Conservation (phyloP, 2,329 filamentous ascomycete genomes). For the Penicillium occitanis region DNA sequence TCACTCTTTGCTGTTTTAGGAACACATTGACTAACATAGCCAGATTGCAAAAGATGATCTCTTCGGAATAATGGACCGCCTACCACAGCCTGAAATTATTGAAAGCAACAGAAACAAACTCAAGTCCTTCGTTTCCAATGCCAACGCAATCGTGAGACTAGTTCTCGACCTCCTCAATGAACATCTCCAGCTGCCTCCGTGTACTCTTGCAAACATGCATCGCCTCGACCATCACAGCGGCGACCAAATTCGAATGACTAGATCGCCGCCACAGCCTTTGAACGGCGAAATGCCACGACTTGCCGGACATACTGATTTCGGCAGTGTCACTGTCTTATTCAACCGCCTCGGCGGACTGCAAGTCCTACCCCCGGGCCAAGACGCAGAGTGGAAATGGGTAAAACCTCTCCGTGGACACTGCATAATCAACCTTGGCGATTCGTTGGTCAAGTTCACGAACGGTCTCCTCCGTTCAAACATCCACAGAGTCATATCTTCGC, state of each 20-base stretch:
- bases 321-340: slow-evolving; percentile 57
- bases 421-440: slow-evolving; percentile 47
- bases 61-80: slow-evolving; percentile 37
- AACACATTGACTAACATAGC: background rate
- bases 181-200: slow-evolving; percentile 44
- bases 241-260: slow-evolving; percentile 57
- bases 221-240: slow-evolving; percentile 45
- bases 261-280: slow-evolving; percentile 48
- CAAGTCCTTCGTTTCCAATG: slow-evolving; percentile 46
- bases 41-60: slow-evolving; percentile 56
- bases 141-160: slow-evolving; percentile 48
- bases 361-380: slow-evolving; percentile 46
- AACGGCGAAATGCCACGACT: slow-evolving; percentile 46
- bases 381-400: slow-evolving; percentile 54
- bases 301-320: slow-evolving; percentile 59
- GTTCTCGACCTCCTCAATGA: slow-evolving; percentile 48
- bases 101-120: slow-evolving; percentile 38
- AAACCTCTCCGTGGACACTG: slow-evolving; percentile 51
- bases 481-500: slow-evolving; percentile 53
- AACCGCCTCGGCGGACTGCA: slow-evolving; percentile 58
- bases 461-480: slow-evolving; percentile 44
- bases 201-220: slow-evolving; percentile 50
- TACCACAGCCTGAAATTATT: slow-evolving; percentile 48
- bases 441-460: slow-evolving; percentile 47
- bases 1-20: too few relatives aligned